Evolutionary conservation across 495 filamentous ascomycete genomes (phyloP).

Genomic region (Trichoderma virens): DNA sequence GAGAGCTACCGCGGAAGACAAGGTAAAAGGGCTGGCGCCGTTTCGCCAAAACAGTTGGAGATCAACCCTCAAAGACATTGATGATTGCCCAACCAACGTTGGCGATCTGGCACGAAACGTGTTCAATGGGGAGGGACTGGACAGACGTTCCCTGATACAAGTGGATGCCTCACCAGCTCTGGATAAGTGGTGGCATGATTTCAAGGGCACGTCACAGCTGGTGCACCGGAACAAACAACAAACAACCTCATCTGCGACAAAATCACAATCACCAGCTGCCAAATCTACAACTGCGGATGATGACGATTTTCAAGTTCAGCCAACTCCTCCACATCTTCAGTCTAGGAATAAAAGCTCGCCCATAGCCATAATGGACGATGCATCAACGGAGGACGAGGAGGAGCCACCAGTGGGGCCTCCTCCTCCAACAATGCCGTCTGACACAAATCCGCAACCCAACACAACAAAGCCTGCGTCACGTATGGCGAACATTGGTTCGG

Average conservation of each 20-base stretch:
- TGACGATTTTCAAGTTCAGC: constrained; percentile 45
- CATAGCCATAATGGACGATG: constrained; percentile 19
- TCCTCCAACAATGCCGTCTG: neutral
- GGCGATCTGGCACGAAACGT: constrained; percentile 26
- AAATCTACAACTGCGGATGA: constrained; percentile 23
- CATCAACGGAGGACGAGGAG: constrained; percentile 18
- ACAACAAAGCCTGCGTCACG: constrained; percentile 14
- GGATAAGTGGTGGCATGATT: constrained; percentile 42
- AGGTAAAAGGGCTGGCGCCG: constrained; percentile 46
- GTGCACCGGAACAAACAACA: neutral
- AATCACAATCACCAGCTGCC: neutral
- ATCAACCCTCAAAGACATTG: constrained; percentile 16
- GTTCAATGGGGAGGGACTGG: constrained; percentile 27
- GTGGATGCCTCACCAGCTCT: constrained; percentile 25
- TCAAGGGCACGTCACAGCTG: constrained; percentile 1
- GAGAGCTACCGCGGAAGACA: constrained; percentile 38
- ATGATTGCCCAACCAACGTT: constrained; percentile 26
- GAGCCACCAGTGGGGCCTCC: constrained; percentile 14
- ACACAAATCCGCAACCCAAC: constrained; percentile 8
- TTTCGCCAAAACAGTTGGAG: constrained; percentile 46
- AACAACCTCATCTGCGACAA: neutral
- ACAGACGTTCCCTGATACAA: constrained; percentile 17
- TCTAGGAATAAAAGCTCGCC: constrained; percentile 12
- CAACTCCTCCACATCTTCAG: constrained; percentile 31
- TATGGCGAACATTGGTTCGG: neutral